Evolutionary conservation across 805 yeast species (phyloP), one percentile per base, ranked within the genome.

Genomic region (Barnettozyma sucrosica): DNA sequence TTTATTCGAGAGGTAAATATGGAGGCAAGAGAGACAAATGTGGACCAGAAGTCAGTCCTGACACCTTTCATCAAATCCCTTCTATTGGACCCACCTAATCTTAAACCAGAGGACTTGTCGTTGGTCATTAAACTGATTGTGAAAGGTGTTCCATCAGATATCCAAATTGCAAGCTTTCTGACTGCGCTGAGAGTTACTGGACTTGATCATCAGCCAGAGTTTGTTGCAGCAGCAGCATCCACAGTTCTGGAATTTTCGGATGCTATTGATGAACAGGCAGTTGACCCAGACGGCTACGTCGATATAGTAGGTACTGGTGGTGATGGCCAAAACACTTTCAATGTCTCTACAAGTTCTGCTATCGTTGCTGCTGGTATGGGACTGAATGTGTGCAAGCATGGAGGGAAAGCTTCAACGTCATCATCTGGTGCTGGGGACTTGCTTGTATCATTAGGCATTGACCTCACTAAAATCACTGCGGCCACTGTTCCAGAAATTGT

Each of bases 281-380:
- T 77, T 13, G 77, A 75, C 36, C 57, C 67, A 1, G 66, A 64
- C 1, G 85, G 85, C 0, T 84, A 76, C 55, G 73, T 84, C 6
- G 99, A 93, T 64, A 87, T 93, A 26, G 99, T 93, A 6, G 99
- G 99, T 2, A 93, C 99, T 0, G 99, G 99, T 24, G 99, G 99
- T 14, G 99, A 93, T 63, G 97, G 97, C 2, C 96, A 93, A 62
- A 85, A 93, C 63, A 93, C 99, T 0, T 93, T 93, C 70, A 93
- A 93, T 57, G 99, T 93, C 2, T 85, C 95, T 14, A 93, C 99
- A 0, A 87, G 97, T 3, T 74, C 97, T 1, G 97, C 97, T 1
- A 89, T 93, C 42, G 89, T 93, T 2, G 93, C 89, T 0, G 88
- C 98, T 0, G 99, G 99, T 7, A 84, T 89, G 72, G 76, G 78